A percentile compares a stretch with the other conserved stretches of the same genome.
Conservation (phyloP, 78 protist species). For the Dictyostelium brefeldianum region DNA sequence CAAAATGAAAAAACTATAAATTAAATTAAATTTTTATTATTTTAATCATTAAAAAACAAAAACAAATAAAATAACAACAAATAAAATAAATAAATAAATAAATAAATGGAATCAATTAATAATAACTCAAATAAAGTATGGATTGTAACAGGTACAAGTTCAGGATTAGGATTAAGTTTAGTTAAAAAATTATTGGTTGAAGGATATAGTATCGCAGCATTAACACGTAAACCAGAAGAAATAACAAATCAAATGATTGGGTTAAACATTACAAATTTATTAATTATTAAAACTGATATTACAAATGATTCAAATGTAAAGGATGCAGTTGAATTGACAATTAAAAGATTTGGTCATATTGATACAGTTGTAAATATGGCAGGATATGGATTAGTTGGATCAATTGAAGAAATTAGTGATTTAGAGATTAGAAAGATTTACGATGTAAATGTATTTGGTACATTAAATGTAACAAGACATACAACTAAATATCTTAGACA, state of each 20-base stretch:
- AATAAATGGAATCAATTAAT: background rate
- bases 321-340: background rate
- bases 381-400: background rate
- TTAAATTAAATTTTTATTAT: no score
- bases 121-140: background rate
- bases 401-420: background rate
- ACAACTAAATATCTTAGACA: conserved; percentile 2
- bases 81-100: background rate
- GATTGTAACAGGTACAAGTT: background rate
- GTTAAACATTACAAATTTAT: no score
- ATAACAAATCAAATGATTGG: background rate
- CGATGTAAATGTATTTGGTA: conserved; percentile 32
- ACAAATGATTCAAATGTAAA: background rate
- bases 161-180: background rate
- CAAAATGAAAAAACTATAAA: no score
- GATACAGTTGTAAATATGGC: background rate
- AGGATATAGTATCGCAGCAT: conserved; percentile 1
- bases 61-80: no score
- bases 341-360: background rate
- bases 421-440: background rate
- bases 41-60: no score
- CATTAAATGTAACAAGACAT: conserved; percentile 4
- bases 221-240: conserved; percentile 2
- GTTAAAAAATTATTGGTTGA: background rate
- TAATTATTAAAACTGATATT: background rate